Base-by-base conservation (phyloP, 192 early-diverging fungal species). In the Backusella parvicylindrica region DNA sequence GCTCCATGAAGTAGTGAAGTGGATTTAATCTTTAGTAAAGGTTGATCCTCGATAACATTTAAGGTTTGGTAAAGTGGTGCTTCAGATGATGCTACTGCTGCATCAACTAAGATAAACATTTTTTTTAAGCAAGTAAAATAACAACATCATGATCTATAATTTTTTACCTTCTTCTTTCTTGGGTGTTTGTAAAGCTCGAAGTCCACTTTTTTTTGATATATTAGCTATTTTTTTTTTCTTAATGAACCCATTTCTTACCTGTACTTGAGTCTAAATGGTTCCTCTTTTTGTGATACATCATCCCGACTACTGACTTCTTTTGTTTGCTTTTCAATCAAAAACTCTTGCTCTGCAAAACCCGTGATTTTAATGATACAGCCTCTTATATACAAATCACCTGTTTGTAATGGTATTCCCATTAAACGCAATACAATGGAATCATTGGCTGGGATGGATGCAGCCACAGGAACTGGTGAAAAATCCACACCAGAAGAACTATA, bases 361-460 rank as follows among this genome's bases (percentile, higher is more conserved):
- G 79, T 28, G 72, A 89, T 84, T 77, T 88, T 83, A 49, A 86
- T 82, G 30, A 79, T 66, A 73, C 89, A 89, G 4, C 94, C 94
- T 35, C 86, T 82, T 33, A 95, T 85, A 7, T 82, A 64, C 12
- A 95, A 72, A 56, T 83, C 86, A 2, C 94, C 94, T 7, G 88
- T 31, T 41, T 84, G 80, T 15, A 78, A 77, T 36, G 93, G 93
- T 13, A 79, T 77, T n/a, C 92, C 92, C 12, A 83, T 86, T 28
- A 95, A 78, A 11, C 89, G 84, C 21, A 95, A 82, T 1, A 77
- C 81, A 43, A 89, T 79, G 4, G 83, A 77, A 37, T 85, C 87
- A 72, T 88, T 86, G 0, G 92, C 86, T 21, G 90, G 90, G 64
- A 95, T 89, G 23, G 85, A 74, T 2, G 91, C 86, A n/a, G 90